phyloP scores from a whole-genome alignment of 106 monocot genomes.

The Vanilla planifolia region DNA sequence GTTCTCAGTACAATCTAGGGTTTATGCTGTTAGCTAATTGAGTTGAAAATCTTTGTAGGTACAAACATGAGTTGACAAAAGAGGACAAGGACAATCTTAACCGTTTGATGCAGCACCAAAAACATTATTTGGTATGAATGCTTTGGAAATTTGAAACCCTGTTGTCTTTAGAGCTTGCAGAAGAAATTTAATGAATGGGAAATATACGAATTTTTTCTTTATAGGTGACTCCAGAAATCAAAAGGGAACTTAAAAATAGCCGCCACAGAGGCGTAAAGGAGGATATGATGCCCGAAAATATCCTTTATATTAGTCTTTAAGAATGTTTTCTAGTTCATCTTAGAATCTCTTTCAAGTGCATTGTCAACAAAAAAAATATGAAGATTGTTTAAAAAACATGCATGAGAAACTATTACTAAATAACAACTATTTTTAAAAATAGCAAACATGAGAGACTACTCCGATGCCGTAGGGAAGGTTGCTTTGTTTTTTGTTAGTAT shows the following conservation, averaged over 20 bases:
- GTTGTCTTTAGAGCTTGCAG: neutral
- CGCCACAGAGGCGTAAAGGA: slow-evolving; percentile 73
- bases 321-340: neutral
- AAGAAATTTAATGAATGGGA: neutral
- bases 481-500: too few relatives aligned
- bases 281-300: slow-evolving; percentile 61
- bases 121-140: slow-evolving; percentile 59
- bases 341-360: too few relatives aligned
- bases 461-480: too few relatives aligned
- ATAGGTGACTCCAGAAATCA: slow-evolving; percentile 97
- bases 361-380: too few relatives aligned
- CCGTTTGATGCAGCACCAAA: slow-evolving; percentile 53
- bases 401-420: too few relatives aligned
- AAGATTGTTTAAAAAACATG: too few relatives aligned
- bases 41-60: slow-evolving; percentile 27
- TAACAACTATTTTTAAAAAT: too few relatives aligned
- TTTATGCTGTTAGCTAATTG: neutral
- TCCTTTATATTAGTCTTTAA: slow-evolving; percentile 37
- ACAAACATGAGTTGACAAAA: slow-evolving; percentile 61
- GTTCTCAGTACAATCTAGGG: too few relatives aligned
- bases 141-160: neutral
- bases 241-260: slow-evolving; percentile 76
- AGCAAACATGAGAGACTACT: too few relatives aligned
- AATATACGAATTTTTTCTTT: slow-evolving; percentile 2
- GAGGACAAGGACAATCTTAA: slow-evolving; percentile 47